Evolutionary conservation across 371 early-diverging fungal genomes (phyloP).

Genomic region (Mucor mucedo): DNA sequence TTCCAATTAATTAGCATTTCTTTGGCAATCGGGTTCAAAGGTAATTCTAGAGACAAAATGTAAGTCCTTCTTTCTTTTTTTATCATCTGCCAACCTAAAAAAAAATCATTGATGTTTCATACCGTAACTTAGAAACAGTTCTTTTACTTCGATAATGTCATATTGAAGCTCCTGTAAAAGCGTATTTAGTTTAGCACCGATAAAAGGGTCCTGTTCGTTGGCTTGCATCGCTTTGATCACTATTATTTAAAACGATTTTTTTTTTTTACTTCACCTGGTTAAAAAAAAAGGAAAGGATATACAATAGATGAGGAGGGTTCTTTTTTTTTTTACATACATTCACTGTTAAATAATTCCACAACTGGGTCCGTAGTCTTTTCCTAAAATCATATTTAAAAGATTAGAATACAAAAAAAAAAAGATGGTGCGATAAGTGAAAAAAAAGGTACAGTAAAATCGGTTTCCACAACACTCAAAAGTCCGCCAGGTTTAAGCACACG

Average conservation of each 20-base stretch:
- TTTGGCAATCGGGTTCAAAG: slow-evolving; percentile 35
- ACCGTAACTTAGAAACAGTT: slow-evolving; percentile 35
- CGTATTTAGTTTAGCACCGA: slow-evolving; percentile 35
- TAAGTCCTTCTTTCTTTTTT: not conserved
- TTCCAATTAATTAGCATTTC: slow-evolving; percentile 53
- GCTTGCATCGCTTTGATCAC: slow-evolving; percentile 37
- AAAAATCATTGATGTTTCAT: slow-evolving; percentile 1
- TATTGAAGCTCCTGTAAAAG: slow-evolving; percentile 32
- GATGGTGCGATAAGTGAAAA: not conserved
- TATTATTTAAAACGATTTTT: not conserved
- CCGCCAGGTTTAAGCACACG: slow-evolving; percentile 58
- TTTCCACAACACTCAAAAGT: slow-evolving; percentile 46
- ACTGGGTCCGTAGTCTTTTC: slow-evolving; percentile 9
- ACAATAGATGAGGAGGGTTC: not conserved
- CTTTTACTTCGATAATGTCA: slow-evolving; percentile 29
- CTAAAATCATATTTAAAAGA: slow-evolving; percentile 8
- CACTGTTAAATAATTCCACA: slow-evolving; percentile 19
- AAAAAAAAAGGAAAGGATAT: not conserved
- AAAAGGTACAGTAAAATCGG: slow-evolving; percentile 42
- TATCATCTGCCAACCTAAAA: no score
- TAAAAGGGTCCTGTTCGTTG: slow-evolving; percentile 42
- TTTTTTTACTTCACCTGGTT: not conserved
- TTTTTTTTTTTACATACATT: slow-evolving; percentile 18
- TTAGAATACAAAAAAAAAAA: not conserved
- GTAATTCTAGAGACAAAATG: slow-evolving; percentile 23